Percentiles rank a stretch among this genome's conserved stretches.
Evolutionary conservation across 176 grass and related monocot species (phyloP).

Genomic region (Oryza glaberrima): DNA sequence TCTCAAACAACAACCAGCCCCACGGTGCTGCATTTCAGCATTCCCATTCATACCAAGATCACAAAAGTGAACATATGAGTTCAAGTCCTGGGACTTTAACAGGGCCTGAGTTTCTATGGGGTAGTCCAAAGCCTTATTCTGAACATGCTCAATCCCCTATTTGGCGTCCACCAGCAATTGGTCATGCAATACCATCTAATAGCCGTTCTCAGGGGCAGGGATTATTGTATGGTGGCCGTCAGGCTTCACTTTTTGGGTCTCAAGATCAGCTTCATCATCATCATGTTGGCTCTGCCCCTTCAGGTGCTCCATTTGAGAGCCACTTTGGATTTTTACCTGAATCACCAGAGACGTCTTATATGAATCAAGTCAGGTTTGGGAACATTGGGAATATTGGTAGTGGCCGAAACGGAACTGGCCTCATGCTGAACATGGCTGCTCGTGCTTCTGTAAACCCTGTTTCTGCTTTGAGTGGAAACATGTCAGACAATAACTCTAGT

Average conservation of each 20-base stretch:
- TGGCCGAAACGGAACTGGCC: constrained; percentile 45
- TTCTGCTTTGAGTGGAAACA: constrained; percentile 53
- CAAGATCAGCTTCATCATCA: constrained; percentile 58
- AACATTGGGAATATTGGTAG: constrained; percentile 54
- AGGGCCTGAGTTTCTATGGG: constrained; percentile 96
- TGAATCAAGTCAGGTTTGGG: constrained; percentile 62
- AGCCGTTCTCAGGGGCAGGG: constrained; percentile 50
- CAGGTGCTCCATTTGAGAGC: constrained; percentile 76
- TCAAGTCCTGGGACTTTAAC: constrained; percentile 76
- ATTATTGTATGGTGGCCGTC: constrained; percentile 61
- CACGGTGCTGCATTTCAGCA: constrained; percentile 58
- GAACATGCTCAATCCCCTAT: constrained; percentile 74
- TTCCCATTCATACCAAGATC: constrained; percentile 79
- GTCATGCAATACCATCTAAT: constrained; percentile 56
- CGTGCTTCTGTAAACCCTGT: constrained; percentile 49
- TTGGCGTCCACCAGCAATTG: constrained; percentile 62
- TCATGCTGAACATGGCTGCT: constrained; percentile 66
- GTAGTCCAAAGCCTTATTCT: constrained; percentile 78
- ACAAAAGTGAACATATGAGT: constrained; percentile 58
- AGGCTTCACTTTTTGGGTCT: constrained; percentile 62
- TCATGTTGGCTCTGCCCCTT: constrained; percentile 87
- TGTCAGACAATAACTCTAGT: constrained; percentile 60
- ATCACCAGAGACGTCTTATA: constrained; percentile 65
- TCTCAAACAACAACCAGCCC: constrained; percentile 54
- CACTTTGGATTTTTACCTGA: constrained; percentile 85